Percentiles rank a stretch among this genome's conserved stretches.
Evolutionary conservation across 257 asterid genomes (phyloP).

Genomic region (Salvia rosmarinus): DNA sequence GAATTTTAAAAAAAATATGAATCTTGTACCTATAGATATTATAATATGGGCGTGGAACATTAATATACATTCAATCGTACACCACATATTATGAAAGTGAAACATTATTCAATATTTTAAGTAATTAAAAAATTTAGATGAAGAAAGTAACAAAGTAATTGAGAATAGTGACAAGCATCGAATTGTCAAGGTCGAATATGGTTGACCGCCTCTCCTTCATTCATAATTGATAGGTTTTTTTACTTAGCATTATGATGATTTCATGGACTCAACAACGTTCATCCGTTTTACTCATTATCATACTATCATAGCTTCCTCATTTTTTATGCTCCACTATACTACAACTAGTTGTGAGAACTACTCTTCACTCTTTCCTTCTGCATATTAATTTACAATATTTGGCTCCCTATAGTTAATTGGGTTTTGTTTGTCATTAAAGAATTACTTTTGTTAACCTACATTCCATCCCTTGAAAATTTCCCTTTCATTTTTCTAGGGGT

Average conservation of each 20-base stretch:
- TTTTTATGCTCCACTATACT: not conserved
- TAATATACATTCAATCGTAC: not conserved
- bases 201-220: not conserved
- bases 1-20: no score
- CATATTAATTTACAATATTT: no score
- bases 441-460: no score
- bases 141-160: not conserved
- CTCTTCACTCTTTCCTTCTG: not conserved
- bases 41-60: no score
- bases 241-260: not conserved
- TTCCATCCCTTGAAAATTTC: no score
- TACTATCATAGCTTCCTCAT: not conserved
- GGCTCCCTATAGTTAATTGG: no score
- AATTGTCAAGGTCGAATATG: not conserved
- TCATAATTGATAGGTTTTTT: not conserved
- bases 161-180: not conserved
- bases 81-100: no score
- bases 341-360: not conserved
- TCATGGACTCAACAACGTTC: conserved; percentile 22
- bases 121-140: not conserved
- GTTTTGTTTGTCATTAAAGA: no score
- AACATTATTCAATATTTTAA: not conserved
- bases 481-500: no score
- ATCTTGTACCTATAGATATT: no score
- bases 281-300: not conserved